Evolutionary conservation across 2,329 filamentous ascomycete species (phyloP), one percentile per base, ranked within the genome.

Genomic region (Neofusicoccum laricinum): DNA sequence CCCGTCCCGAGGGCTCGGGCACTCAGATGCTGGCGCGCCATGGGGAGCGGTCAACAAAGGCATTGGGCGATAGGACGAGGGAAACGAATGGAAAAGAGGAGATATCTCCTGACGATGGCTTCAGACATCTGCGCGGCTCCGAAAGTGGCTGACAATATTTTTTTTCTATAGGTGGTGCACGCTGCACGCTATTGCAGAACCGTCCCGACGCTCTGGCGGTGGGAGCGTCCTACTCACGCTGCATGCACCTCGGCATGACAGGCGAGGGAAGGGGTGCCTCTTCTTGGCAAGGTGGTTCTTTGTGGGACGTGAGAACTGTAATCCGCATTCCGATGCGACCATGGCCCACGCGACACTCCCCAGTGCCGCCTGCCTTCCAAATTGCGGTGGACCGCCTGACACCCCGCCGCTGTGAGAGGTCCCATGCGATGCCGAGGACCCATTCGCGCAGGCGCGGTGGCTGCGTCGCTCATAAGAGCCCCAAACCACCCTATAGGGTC

Each of bases 201-300:
- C 14, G 38, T 21, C 41, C 55, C 55, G n/a, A 40, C 14, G n/a
- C 55, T 59, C 12, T 46, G 55, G 55, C 15, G 55, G 41, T n/a
- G 55, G 55, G 55, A 58, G 40, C 55, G 34, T 34, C 55, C 45
- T 59, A 45, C 55, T 36, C 25, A 50, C 48, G 48, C 48, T 32
- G 30, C 48, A 50, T 50, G 48, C 53, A 58, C 19, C 21, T 58
- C 53, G 53, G 38, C 53, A 45, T 58, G 53, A 58, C 53, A 58
- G 40, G 53, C 38, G 55, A 59, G 32, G 57, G 58, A 61, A 61
- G 58, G 58, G 58, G 50, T 61, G 43, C 4, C 58, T 50, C 41
- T 48, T 50, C 34, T 48, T 49, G 58, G 45, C 58, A 59, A 45
- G 55, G 55, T 59, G 55, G 30, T 59, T 59, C 58, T 61, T 61